A percentile compares a stretch with the other conserved stretches of the same genome.
phyloP scores from a whole-genome alignment of 441 rosid species.

The Corymbia citriodora region DNA sequence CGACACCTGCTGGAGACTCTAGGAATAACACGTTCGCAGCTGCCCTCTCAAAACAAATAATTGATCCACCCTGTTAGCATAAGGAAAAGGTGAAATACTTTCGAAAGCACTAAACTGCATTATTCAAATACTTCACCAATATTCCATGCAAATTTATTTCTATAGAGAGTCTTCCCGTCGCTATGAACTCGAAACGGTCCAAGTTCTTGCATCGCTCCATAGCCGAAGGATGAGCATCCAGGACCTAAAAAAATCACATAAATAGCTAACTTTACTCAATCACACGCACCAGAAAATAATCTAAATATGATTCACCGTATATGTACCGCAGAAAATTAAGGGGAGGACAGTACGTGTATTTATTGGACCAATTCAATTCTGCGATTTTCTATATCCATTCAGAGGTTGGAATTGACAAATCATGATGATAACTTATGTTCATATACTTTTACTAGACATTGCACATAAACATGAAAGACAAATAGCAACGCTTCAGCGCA shows the following conservation, averaged over 20 bases:
- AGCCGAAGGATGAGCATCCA: constrained; percentile 81
- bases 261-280: neutral
- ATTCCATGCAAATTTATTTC: constrained; percentile 66
- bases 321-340: too few relatives aligned
- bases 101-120: neutral
- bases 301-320: too few relatives aligned
- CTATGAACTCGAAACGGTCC: constrained; percentile 82
- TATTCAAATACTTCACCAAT: constrained; percentile 25
- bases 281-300: too few relatives aligned
- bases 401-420: too few relatives aligned
- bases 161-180: constrained; percentile 68
- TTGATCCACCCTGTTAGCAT: neutral
- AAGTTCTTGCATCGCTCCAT: constrained; percentile 84
- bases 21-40: constrained; percentile 77
- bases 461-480: neutral
- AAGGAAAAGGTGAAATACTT: neutral
- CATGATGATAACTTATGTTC: too few relatives aligned
- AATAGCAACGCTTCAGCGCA: neutral
- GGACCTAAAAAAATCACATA: constrained; percentile 42
- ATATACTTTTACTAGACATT: neutral
- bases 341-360: too few relatives aligned
- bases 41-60: neutral
- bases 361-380: too few relatives aligned
- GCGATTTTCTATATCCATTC: too few relatives aligned
- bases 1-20: constrained; percentile 92